Percentiles rank a stretch among this genome's conserved stretches.
These are phyloP conservation scores for Phaffomyces opuntiae DNA, from an alignment of 805 yeast species.

Conservation along the genomic window DNA sequence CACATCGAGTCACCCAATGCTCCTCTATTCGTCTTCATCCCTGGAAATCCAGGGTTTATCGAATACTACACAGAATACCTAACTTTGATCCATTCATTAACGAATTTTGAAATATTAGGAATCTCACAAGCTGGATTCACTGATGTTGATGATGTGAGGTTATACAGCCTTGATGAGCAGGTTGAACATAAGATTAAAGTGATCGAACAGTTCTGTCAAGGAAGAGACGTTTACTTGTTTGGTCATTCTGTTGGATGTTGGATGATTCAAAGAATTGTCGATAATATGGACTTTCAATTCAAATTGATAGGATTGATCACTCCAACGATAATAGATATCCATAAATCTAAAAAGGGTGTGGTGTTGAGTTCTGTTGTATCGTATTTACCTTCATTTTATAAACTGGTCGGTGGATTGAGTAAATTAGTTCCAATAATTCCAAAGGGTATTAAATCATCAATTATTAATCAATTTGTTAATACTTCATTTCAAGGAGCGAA, in stretches of 20 bases:
- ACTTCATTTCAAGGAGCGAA: conserved; percentile 9
- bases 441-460: conserved; percentile 5
- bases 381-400: conserved; percentile 24
- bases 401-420: conserved; percentile 25
- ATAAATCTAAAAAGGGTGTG: conserved; percentile 35
- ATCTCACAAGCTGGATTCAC: conserved; percentile 61
- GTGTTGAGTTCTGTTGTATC: conserved; percentile 23
- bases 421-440: conserved; percentile 20
- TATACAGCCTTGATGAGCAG: conserved; percentile 46
- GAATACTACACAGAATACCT: conserved; percentile 57
- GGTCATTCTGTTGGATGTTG: conserved; percentile 74
- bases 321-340: conserved; percentile 64
- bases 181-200: conserved; percentile 49
- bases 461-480: conserved; percentile 6
- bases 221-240: conserved; percentile 37
- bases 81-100: conserved; percentile 36
- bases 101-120: conserved; percentile 43
- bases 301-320: conserved; percentile 53
- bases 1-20: not conserved
- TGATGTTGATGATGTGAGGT: conserved; percentile 11
- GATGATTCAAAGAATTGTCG: conserved; percentile 47
- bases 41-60: conserved; percentile 74
- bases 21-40: conserved; percentile 50
- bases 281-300: conserved; percentile 23
- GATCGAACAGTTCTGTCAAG: conserved; percentile 21